Conservation (phyloP, 352 stramenopile species). For the Elongisporangium anandrum region DNA sequence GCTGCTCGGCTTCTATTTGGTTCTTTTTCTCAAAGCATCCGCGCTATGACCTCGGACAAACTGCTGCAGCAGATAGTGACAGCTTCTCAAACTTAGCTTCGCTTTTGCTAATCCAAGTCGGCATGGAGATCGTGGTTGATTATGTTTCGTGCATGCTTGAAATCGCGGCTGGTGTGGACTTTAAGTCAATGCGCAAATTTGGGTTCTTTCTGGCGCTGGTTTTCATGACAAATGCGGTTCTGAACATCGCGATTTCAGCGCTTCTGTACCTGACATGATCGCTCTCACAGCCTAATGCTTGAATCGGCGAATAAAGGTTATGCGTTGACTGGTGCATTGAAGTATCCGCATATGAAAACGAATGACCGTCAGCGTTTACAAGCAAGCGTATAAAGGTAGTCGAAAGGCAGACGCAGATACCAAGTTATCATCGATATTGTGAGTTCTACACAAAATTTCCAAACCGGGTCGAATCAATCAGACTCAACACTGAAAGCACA, state of each 20-base stretch:
- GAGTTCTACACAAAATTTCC: too few species aligned
- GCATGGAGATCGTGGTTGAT: slow-evolving; percentile 18
- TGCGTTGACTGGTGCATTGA: too few species aligned
- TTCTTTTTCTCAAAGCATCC: slow-evolving; percentile 28
- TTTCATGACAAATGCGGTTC: slow-evolving; percentile 21
- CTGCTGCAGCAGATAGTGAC: slow-evolving; percentile 6
- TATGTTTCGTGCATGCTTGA: slow-evolving; percentile 22
- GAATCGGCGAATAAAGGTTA: too few species aligned
- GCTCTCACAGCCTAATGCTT: too few species aligned
- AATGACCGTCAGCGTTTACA: too few species aligned
- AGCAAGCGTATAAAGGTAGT: too few species aligned
- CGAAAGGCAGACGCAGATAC: too few species aligned
- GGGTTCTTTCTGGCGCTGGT: slow-evolving; percentile 22
- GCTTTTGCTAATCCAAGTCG: slow-evolving; percentile 13
- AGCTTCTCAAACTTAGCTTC: slow-evolving; percentile 4
- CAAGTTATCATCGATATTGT: too few species aligned
- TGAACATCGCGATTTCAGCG: slow-evolving; percentile 30
- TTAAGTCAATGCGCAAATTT: slow-evolving; percentile 16
- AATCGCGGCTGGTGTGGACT: slow-evolving; percentile 21
- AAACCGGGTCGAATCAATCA: too few species aligned
- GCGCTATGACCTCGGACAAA: slow-evolving; percentile 14
- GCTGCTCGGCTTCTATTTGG: slow-evolving; percentile 26
- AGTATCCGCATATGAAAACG: too few species aligned
- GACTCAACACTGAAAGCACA: too few species aligned
- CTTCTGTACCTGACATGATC: slow-evolving; percentile 22